Base-by-base conservation (phyloP, 2,329 filamentous ascomycete genomes). In the Colletotrichum sp. region DNA sequence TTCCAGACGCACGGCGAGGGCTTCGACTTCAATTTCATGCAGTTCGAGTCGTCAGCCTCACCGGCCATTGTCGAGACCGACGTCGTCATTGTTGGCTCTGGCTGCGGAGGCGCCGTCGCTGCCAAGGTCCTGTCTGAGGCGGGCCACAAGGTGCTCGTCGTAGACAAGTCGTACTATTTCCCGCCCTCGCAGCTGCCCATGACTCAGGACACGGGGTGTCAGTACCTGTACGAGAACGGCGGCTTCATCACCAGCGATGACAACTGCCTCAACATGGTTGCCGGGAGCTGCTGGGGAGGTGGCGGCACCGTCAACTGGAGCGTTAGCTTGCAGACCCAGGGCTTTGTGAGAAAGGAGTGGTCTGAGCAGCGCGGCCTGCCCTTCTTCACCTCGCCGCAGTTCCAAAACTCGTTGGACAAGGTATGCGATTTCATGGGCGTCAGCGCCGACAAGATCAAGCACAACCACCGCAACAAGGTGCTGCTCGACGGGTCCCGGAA, bases 251-350 rank as follows among this genome's bases (percentile, higher is more conserved):
- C 89, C 79, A 87, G 88, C 77, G 87, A 93, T 76, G 90, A 94
- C 80, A 86, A 87, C 13, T 89, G 90, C 8, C 87, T 93, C 36
- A 90, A 86, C 18, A 84, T 96, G 15, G 83, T 95, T 4, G 91
- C 94, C 0, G 96, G 95, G 3, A 90, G 92, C 72, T 91, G 91
- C 36, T 98, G 94, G 92, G 96, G 96, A 34, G 96, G 96, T 57
- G 96, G 96, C 71, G 96, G 96, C 8, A 95, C 95, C 0, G 85
- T 98, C 80, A 98, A 98, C 84, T 98, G 96, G 96, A 94, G 89
- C 80, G 91, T 91, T 10, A 87, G 87, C 67, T 85, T 93, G 68
- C 88, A 89, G 79, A 94, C 95, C 0, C 95, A 96, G 81, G 92
- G 91, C 30, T 94, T 89, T 78, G 95, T 98, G 2, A 91, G 96